Percentiles rank a stretch among this genome's conserved stretches.
phyloP scores from a whole-genome alignment of 768 basidiomycete species.

The Hypholoma fasciculare region DNA sequence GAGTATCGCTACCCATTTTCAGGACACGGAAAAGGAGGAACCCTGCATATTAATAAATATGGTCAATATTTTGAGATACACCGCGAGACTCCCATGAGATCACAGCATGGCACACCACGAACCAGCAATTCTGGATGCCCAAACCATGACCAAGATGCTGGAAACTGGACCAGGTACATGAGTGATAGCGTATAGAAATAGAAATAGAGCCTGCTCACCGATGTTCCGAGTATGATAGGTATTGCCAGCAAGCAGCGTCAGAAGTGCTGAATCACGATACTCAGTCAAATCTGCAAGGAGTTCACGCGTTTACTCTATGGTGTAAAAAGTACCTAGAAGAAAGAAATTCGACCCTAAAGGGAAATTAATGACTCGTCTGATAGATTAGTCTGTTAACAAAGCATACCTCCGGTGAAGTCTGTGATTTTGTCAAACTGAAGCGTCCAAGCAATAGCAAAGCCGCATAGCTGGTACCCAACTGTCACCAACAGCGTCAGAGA shows the following conservation, averaged over 20 bases:
- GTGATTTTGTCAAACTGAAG: constrained; percentile 76
- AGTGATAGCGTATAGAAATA: background rate
- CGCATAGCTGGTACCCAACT: constrained; percentile 56
- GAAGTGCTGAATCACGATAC: constrained; percentile 38
- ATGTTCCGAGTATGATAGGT: constrained; percentile 62
- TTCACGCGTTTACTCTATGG: too few species aligned
- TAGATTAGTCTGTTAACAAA: constrained; percentile 1
- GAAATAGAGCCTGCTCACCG: constrained; percentile 15
- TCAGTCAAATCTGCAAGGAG: too few species aligned
- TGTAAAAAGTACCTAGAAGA: constrained; percentile 42
- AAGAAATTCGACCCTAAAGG: constrained; percentile 64
- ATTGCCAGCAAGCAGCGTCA: constrained; percentile 62
- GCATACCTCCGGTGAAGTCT: constrained; percentile 60
- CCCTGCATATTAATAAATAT: constrained; percentile 28
- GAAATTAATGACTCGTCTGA: background rate
- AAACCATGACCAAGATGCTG: constrained; percentile 63
- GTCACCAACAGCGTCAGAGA: constrained; percentile 52
- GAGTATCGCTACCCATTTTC: constrained; percentile 62
- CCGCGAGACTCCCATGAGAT: background rate
- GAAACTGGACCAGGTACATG: constrained; percentile 29
- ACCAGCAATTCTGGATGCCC: constrained; percentile 63
- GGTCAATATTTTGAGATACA: background rate
- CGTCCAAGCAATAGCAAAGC: constrained; percentile 68
- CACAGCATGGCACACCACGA: constrained; percentile 5
- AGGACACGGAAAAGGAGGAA: constrained; percentile 73